A percentile compares a stretch with the other conserved stretches of the same genome.
phyloP scores from a whole-genome alignment of 2,329 filamentous ascomycete species.

The Ceratocystis smalleyi region DNA sequence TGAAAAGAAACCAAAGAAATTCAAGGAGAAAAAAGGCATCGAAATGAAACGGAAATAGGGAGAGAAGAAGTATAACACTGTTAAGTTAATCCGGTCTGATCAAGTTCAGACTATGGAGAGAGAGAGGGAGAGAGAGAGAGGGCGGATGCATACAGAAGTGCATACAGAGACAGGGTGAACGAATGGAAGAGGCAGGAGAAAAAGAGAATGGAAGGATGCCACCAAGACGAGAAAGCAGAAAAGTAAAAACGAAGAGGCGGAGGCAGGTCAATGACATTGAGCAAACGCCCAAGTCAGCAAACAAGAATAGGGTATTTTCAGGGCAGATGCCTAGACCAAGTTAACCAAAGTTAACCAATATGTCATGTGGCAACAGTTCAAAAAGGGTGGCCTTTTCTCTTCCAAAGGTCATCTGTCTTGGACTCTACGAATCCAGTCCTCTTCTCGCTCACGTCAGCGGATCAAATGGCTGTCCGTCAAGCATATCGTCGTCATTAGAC shows the following conservation, averaged over 20 bases:
- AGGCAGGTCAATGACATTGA: not conserved
- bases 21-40: not conserved
- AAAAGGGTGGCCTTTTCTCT: too few species aligned
- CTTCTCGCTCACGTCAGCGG: conserved; percentile 27
- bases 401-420: too few species aligned
- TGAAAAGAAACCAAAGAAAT: not conserved
- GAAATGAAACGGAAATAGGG: not conserved
- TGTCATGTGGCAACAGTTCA: too few species aligned
- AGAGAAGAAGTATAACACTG: not conserved
- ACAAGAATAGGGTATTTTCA: too few species aligned
- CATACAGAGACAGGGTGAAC: not conserved
- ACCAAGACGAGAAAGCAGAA: not conserved
- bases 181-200: not conserved
- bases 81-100: conserved; percentile 3
- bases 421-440: not conserved
- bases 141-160: not conserved
- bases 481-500: conserved; percentile 46
- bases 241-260: not conserved
- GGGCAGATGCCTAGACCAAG: too few species aligned
- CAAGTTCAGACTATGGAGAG: not conserved
- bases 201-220: not conserved
- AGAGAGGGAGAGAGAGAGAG: not conserved
- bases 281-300: not conserved
- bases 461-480: conserved; percentile 48
- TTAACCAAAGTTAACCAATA: too few species aligned